Evolutionary conservation across 2,329 filamentous ascomycete genomes (phyloP), one percentile per base, ranked within the genome.

Genomic region (Nannizziopsis arthrosporioides): DNA sequence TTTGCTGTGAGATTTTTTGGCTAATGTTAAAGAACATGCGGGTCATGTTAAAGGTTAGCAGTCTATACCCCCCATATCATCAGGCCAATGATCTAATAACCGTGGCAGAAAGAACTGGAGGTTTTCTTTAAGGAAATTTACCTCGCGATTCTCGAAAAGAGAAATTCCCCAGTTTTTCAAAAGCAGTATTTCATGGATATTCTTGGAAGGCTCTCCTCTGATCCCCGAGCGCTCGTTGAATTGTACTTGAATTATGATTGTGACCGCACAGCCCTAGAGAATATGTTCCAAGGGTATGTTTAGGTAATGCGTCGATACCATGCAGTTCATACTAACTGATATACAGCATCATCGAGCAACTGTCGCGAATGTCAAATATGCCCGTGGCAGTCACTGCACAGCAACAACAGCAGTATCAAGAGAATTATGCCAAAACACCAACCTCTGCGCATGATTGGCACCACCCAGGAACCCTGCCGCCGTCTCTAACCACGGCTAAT

Each of bases 121-220:
- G 90, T 98, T 0, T 96, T 98, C 62, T 68, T 98, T 51, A 96
- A 96, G 63, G 92, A 98, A 62, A 93, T 98, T 27, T 98, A 98
- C 61, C 72, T 98, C 4, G 84, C 89, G 0, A 86, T 96, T 37
- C 71, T 98, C 34, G 90, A 94, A 43, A 85, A 90, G 64, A 81
- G 83, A 54, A 89, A 81, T 51, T 88, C 90, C 0, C 90, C 90
- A 3, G 70, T 83, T 8, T 88, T 88, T 51, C 92, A 98, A 62
- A 98, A 96, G 66, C 78, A 92, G 47, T 88, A 90, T 61, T 92
- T 96, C 56, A 78, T 98, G 64, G 81, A 80, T 51, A 80, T 98
- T 19, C 74, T 98, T 45, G 84, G 86, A 57, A 77, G 90, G 50
- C 73, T 98, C 42, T 89, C 84, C 51, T 81, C 79, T 12, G 92